Evolutionary conservation across 2,329 filamentous ascomycete species (phyloP), one percentile per base, ranked within the genome.

Genomic region (Penicillium sp.): DNA sequence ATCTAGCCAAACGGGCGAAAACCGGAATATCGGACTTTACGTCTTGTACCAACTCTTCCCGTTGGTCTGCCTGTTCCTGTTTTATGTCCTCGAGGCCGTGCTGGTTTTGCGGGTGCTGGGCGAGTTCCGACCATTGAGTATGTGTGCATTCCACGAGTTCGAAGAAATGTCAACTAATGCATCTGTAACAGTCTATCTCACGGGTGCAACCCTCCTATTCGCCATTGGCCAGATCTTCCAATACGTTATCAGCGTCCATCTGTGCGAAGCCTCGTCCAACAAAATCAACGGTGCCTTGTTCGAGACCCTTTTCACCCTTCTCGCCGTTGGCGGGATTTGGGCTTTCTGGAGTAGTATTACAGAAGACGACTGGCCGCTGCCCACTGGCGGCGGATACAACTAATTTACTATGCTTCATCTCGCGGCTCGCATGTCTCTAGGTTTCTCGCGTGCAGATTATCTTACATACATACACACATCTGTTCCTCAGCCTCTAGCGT

Each of bases 281-380:
- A 89, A 87, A 68, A 94, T 98, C 63, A 91, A 98, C 64, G 93
- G 93, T 40, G 82, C 91, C 5, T 72, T 98, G 0, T 98, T 98
- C 68, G 81, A 96, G 69, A 95, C 90, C 0, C 74, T 97, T 6
- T 97, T 98, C 73, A 97, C 90, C 0, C 76, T 96, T 0, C 73
- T 91, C 10, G 78, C 90, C 0, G 89, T 98, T 4, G 77, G 88
- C 14, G 82, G 82, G 71, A 73, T 96, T 55, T 98, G 93, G 90
- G 70, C 87, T 47, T 98, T 98, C 76, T 98, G 93, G 93, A 95
- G 89, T 38, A 96, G 89, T 73, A 98, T 98, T 61, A 98, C 93
- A 13, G 93, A 98, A 71, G 93, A 98, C 63, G 91, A 96, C 74
- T 98, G 93, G 93, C 89, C 90, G 2, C 76, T 79, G 68, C 74